Conservation (phyloP, 2,329 filamentous ascomycete genomes). For the Cytospora piceae region DNA sequence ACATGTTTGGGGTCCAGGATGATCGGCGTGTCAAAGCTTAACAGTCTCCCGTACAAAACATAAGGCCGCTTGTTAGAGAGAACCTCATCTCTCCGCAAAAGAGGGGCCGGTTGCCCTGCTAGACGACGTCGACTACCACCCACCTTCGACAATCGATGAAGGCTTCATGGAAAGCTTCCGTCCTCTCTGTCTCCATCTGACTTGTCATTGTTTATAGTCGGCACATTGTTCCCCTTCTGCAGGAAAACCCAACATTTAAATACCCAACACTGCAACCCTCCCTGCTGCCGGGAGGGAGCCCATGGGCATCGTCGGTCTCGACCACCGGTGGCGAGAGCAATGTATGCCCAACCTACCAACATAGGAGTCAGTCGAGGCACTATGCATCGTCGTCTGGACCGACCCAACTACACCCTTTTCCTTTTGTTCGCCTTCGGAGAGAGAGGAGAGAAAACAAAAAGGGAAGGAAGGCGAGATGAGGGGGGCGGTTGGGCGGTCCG, state of each 20-base stretch:
- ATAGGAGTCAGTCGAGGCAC: background rate
- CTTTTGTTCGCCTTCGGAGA: background rate
- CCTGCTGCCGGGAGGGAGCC: background rate
- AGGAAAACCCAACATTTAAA: background rate
- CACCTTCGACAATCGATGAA: too few relatives aligned
- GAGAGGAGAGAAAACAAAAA: background rate
- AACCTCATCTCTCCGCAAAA: too few relatives aligned
- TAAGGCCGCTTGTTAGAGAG: too few relatives aligned
- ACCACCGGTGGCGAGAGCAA: background rate
- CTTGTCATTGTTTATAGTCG: background rate
- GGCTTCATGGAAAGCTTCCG: too few relatives aligned
- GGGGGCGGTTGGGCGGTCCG: too few relatives aligned
- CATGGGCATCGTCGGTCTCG: background rate
- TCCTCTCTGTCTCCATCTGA: background rate
- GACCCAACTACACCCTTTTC: background rate
- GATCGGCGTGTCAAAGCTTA: too few relatives aligned
- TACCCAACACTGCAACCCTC: background rate
- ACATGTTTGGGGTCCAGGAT: too few relatives aligned
- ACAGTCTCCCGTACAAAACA: too few relatives aligned
- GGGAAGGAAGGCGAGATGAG: background rate
- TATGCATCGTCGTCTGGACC: background rate
- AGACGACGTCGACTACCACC: too few relatives aligned
- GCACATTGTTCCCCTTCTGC: background rate
- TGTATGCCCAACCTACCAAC: background rate
- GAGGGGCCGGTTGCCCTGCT: too few relatives aligned